These are phyloP conservation scores for Penicillium paradoxum DNA, from an alignment of 495 filamentous ascomycete species.

Conservation along the genomic window DNA sequence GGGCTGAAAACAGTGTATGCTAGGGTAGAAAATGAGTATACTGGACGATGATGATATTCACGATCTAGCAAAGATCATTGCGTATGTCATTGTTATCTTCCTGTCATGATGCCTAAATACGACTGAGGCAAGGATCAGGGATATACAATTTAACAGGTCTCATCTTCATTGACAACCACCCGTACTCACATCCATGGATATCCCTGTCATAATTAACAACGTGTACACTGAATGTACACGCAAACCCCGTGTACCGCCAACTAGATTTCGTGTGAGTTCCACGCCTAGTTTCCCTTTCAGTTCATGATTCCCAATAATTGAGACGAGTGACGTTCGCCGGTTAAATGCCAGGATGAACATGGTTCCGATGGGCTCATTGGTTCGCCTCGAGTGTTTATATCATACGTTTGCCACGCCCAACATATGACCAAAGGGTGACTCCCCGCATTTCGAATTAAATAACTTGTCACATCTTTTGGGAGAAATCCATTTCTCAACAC, in stretches of 20 bases:
- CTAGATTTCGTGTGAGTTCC: neutral
- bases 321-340: neutral
- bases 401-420: slow-evolving; percentile 21
- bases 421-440: neutral
- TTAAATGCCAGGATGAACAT: neutral
- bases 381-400: slow-evolving; percentile 18
- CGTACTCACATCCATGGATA: too few relatives aligned
- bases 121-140: too few relatives aligned
- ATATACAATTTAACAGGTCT: too few relatives aligned
- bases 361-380: neutral
- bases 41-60: too few relatives aligned
- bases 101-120: too few relatives aligned
- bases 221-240: too few relatives aligned
- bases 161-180: neutral
- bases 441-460: slow-evolving; percentile 4
- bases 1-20: neutral
- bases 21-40: too few relatives aligned
- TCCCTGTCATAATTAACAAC: too few relatives aligned
- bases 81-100: neutral
- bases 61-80: too few relatives aligned
- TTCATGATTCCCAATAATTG: neutral
- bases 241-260: neutral
- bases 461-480: neutral
- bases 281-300: neutral
- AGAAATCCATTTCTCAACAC: too few relatives aligned